These are phyloP conservation scores for Hygrophorus russula DNA, from an alignment of 768 basidiomycete genomes.

Conservation along the genomic window DNA sequence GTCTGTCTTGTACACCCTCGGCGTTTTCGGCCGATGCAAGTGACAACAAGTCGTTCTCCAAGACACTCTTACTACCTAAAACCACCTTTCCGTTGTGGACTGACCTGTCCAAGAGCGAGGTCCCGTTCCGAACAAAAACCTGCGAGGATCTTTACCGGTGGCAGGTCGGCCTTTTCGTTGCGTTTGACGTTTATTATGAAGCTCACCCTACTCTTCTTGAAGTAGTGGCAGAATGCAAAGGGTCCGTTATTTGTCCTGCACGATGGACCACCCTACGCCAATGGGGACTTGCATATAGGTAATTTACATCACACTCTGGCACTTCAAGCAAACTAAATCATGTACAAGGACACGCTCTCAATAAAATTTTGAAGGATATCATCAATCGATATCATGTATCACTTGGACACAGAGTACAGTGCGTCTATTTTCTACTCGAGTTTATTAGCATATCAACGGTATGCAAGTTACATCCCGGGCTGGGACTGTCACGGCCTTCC, in stretches of 20 bases:
- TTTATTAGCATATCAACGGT: background rate
- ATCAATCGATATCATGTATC: constrained; percentile 83
- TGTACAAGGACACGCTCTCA: constrained; percentile 80
- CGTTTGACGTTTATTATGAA: background rate
- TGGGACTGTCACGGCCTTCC: constrained; percentile 99
- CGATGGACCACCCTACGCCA: constrained; percentile 97
- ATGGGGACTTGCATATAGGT: constrained; percentile 96
- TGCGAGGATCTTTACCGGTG: constrained; percentile 67
- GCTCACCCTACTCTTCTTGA: constrained; percentile 5
- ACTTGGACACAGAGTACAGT: constrained; percentile 75
- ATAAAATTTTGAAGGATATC: constrained; percentile 94
- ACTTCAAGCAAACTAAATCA: background rate
- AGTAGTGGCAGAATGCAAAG: constrained; percentile 52
- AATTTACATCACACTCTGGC: constrained; percentile 7
- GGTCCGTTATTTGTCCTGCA: constrained; percentile 77
- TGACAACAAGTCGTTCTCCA: constrained; percentile 29
- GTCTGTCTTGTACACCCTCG: background rate
- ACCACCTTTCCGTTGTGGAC: constrained; percentile 70
- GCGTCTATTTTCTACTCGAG: constrained; percentile 5
- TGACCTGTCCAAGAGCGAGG: constrained; percentile 53
- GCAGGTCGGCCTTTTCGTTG: constrained; percentile 42
- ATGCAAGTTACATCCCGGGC: constrained; percentile 75
- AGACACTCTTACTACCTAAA: constrained; percentile 71
- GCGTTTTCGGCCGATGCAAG: background rate
- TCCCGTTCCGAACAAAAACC: constrained; percentile 45